A percentile compares a stretch with the other conserved stretches of the same genome.
phyloP scores from a whole-genome alignment of 1,284 basidiomycete genomes.

The Ceratorhiza oryzae-sativae region DNA sequence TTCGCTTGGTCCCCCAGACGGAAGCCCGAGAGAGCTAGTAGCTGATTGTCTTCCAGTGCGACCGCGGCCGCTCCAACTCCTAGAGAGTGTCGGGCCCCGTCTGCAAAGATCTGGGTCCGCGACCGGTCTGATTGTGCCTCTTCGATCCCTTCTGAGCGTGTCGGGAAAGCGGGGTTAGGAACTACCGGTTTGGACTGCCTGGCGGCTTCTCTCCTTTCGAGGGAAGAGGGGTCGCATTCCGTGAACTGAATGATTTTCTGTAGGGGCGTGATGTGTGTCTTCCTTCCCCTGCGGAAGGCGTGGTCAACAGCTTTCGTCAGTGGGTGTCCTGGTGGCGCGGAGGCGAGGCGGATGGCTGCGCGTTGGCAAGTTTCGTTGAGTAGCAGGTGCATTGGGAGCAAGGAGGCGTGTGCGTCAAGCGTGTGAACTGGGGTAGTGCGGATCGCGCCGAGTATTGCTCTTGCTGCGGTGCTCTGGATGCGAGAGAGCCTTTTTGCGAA shows the following conservation, averaged over 20 bases:
- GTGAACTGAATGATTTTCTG: background rate
- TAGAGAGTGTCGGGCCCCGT: background rate
- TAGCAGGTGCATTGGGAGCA: background rate
- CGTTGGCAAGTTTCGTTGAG: conserved; percentile 25
- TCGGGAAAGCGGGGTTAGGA: background rate
- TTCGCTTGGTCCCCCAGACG: background rate
- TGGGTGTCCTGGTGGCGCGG: background rate
- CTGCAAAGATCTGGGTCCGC: background rate
- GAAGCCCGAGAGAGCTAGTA: background rate
- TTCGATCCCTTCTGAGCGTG: background rate
- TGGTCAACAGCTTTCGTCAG: background rate
- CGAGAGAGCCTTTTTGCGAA: background rate
- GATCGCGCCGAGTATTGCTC: conserved; percentile 1
- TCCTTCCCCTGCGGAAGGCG: background rate
- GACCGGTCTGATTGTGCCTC: background rate
- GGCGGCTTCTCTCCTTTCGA: background rate
- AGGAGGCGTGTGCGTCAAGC: background rate
- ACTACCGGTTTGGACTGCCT: background rate
- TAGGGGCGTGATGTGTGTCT: background rate
- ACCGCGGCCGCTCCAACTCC: background rate
- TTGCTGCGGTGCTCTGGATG: background rate
- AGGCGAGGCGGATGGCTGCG: background rate
- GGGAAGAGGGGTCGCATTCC: background rate
- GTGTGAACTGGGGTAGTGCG: background rate
- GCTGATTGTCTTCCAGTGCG: background rate